Base-by-base conservation (phyloP, 768 basidiomycete species). In the Phanerodontia chrysosporium region DNA sequence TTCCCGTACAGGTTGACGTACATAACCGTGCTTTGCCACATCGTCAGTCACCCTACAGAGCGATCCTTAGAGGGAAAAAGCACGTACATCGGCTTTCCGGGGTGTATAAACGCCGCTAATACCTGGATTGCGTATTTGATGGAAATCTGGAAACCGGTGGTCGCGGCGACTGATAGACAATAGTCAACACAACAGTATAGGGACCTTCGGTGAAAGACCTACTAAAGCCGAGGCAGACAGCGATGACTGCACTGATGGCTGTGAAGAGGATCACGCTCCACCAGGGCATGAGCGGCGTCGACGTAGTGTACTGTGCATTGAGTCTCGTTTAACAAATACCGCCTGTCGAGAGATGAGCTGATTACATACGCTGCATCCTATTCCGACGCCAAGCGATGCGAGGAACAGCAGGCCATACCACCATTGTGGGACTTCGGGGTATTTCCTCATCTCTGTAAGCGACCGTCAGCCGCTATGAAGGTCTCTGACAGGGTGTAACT, bases 1-100 rank as follows among this genome's bases (percentile, higher is more conserved):
- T 81, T 78, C 44, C 82, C 81, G 68, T 80, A 82, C 45, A 82
- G 62, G 62, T 80, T 81, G 6, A 80, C 81, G 58, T 83, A 83
- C 81, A 83, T 82, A 54, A 78, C 78, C 14, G 80, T 73, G 36
- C 79, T 80, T 21, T 1, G 22, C 12, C 9, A 22, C n/a, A 36
- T 22, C 7, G 60, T 44, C n/a, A 51, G 30, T 16, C 28, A 2
- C 42, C 10, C 13, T 18, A 28, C 14, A 5, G n/a, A 13, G 28
- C 28, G 9, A 49, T 18, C 7, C 32, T n/a, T 10, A 27, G 36
- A 45, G 9, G 39, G 39, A 53, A 45, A 35, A 25, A 28, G 30
- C n/a, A 63, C 72, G 58, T 64, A 76, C 78, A 80, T 77, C 6
- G 80, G 76, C 58, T 79, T 71, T 49, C 80, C 78, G 21, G 74